Evolutionary conservation across 1,139 yeast genomes (phyloP), one percentile per base, ranked within the genome.

Genomic region (Yamadazyma songkhlaensis): DNA sequence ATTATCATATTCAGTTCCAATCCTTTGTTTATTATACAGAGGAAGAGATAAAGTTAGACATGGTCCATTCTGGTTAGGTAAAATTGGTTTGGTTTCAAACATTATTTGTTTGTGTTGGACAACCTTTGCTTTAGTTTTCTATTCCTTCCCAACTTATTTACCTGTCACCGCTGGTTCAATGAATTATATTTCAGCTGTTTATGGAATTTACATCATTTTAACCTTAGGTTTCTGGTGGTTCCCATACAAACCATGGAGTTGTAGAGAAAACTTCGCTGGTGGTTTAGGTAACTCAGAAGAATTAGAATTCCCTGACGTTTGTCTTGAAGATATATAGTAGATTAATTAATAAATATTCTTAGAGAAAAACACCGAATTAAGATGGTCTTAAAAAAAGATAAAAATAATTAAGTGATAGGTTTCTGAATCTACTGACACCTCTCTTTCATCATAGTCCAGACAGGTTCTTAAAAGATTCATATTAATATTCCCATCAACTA

Each of bases 51-150:
- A 67, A 47, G 78, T 83, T 49, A 68, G 62, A 45, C 84, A 77
- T 52, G 90, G 90, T 28, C 86, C 88, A 25, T 79, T 70, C 59
- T 64, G 74, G 74, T 55, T 64, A 36, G 89, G 89, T 11, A 67
- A 71, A 42, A 39, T 78, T 45, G 90, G 92, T 23, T 51, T 67
- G 3, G 55, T 77, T 43, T 67, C 80, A 40, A 81, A 82, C 56
- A 55, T 76, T 25, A 56, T 81, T 26, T 67, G 82, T 13, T 57
- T 82, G 25, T 51, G 59, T 9, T 82, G 87, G 88, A 72, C 83
- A 11, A 35, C 62, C 9, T 82, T 82, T 52, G 78, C 83, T 11
- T 54, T 77, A 37, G 79, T 80, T 5, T 75, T 83, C 57, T 81
- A 79, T 60, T 76, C 84, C 25, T 80, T 84, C 63, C 92, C 92